phyloP scores from a whole-genome alignment of 768 basidiomycete species.

The Chalciporus sphaerocephalus region DNA sequence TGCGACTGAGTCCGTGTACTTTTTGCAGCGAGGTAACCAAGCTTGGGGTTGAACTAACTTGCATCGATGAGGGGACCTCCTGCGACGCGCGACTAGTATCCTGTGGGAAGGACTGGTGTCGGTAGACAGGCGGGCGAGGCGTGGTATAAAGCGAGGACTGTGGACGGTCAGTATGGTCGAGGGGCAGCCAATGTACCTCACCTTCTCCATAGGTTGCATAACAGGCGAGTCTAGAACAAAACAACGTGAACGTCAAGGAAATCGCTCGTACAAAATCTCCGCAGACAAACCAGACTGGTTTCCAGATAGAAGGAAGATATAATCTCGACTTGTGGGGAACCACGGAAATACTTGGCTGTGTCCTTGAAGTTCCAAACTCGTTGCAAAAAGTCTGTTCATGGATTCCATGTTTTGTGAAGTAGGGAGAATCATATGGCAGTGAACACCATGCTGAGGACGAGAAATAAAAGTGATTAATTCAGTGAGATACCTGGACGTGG shows the following conservation, averaged over 20 bases:
- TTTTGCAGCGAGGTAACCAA: constrained; percentile 63
- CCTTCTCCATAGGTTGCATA: constrained; percentile 12
- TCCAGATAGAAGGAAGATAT: constrained; percentile 44
- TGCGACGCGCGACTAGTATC: constrained; percentile 23
- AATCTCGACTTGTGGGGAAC: constrained; percentile 38
- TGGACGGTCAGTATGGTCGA: constrained; percentile 9
- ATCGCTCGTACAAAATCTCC: constrained; percentile 2
- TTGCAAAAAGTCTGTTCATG: constrained; percentile 47
- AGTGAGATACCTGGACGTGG: constrained; percentile 1
- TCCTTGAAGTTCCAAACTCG: constrained; percentile 33
- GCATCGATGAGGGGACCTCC: constrained; percentile 11
- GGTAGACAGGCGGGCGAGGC: constrained; percentile 20
- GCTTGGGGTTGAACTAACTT: constrained; percentile 37
- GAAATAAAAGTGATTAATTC: constrained; percentile 19
- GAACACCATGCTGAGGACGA: constrained; percentile 44
- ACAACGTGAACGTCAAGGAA: background rate
- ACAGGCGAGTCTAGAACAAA: constrained; percentile 11
- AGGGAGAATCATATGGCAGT: constrained; percentile 54
- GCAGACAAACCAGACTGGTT: constrained; percentile 20
- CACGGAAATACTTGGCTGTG: constrained; percentile 30
- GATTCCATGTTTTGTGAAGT: constrained; percentile 43
- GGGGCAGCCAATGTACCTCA: background rate
- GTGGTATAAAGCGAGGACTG: constrained; percentile 3
- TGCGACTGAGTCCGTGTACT: constrained; percentile 66
- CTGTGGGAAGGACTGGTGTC: constrained; percentile 29